Evolutionary conservation across 495 filamentous ascomycete species (phyloP).

Genomic region (Penicillium ucsense): DNA sequence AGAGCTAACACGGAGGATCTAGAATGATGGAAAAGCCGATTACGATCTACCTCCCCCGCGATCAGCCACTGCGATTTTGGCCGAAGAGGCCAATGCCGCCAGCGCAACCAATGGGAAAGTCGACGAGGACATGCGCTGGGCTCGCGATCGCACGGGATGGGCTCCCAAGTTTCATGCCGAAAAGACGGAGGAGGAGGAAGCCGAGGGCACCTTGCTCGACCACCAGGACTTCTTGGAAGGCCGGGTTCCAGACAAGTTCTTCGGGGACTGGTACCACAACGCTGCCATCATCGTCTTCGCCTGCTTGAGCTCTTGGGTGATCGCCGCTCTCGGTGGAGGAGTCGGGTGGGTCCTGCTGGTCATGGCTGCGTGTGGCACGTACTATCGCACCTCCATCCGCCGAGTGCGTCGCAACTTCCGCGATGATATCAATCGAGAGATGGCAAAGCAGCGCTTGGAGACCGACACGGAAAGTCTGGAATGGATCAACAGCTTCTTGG

Average conservation of each 20-base stretch:
- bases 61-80: slow-evolving; percentile 52
- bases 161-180: slow-evolving; percentile 66
- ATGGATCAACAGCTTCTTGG: slow-evolving; percentile 98
- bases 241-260: slow-evolving; percentile 81
- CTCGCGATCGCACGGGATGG: slow-evolving; percentile 75
- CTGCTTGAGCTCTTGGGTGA: slow-evolving; percentile 80
- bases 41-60: slow-evolving; percentile 72
- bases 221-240: slow-evolving; percentile 82
- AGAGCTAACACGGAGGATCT: not conserved
- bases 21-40: slow-evolving; percentile 59
- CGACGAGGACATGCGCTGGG: slow-evolving; percentile 53
- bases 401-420: slow-evolving; percentile 92
- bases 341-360: slow-evolving; percentile 87
- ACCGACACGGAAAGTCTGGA: slow-evolving; percentile 90
- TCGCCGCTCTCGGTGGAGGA: slow-evolving; percentile 82
- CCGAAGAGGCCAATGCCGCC: slow-evolving; percentile 35
- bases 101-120: slow-evolving; percentile 31
- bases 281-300: slow-evolving; percentile 86
- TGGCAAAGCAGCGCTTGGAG: slow-evolving; percentile 80
- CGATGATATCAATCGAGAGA: slow-evolving; percentile 87
- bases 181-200: slow-evolving; percentile 36
- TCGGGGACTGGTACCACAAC: slow-evolving; percentile 98
- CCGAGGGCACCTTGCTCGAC: slow-evolving; percentile 65
- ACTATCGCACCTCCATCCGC: slow-evolving; percentile 92
- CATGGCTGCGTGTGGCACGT: slow-evolving; percentile 85